Conservation (phyloP, 148 eudicot species). For the Rhododendron molle region DNA sequence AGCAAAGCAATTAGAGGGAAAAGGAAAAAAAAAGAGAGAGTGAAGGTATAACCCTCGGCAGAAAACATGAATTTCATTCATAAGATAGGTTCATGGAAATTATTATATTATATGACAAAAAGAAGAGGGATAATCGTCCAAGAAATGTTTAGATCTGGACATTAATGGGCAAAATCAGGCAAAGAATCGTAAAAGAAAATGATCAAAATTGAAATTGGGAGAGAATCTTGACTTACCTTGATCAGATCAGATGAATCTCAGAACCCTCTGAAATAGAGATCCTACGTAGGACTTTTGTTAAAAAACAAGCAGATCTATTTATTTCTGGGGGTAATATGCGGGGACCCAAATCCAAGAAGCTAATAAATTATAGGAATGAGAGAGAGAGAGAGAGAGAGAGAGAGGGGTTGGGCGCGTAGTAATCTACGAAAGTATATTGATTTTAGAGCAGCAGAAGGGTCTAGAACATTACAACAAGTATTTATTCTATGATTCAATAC, state of each 20-base stretch:
- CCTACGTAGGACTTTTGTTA: neutral
- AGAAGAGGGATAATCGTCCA: neutral
- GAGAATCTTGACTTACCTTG: neutral
- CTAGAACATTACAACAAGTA: neutral
- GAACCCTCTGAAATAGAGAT: neutral
- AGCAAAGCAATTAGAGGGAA: neutral
- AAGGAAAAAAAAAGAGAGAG: neutral
- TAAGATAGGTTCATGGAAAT: neutral
- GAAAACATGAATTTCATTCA: neutral
- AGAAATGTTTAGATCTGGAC: neutral
- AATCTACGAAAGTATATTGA: neutral
- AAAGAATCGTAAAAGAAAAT: neutral
- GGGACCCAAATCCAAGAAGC: neutral
- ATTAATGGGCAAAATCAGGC: neutral
- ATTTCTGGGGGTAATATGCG: no score
- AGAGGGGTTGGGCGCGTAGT: neutral
- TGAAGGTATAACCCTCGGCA: neutral
- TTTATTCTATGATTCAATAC: no score
- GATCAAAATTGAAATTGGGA: neutral
- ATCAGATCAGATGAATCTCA: neutral
- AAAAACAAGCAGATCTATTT: neutral
- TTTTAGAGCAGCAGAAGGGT: neutral
- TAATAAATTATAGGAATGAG: neutral
- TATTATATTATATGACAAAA: neutral
- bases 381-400: neutral